These are phyloP conservation scores for Claviceps monticola DNA, from an alignment of 2,329 filamentous ascomycete species.

Conservation along the genomic window DNA sequence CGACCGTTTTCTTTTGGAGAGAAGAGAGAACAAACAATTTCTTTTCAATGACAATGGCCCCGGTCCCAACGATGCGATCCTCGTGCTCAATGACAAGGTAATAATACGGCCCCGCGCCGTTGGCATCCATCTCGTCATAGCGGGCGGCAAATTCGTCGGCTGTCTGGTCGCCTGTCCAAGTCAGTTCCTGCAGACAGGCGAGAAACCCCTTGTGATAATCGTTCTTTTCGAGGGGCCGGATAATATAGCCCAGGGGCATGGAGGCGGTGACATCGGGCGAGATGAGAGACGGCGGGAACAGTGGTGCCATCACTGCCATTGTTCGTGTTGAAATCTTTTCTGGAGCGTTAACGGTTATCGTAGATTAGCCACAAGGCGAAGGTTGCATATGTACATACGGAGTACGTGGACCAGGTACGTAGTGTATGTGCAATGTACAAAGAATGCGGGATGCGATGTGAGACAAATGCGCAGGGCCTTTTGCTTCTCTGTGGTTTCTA, in stretches of 20 bases:
- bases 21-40: slow-evolving; percentile 46
- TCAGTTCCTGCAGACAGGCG: slow-evolving; percentile 61
- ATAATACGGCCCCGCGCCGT: slow-evolving; percentile 43
- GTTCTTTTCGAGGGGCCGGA: slow-evolving; percentile 53
- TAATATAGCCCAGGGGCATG: slow-evolving; percentile 54
- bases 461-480: no score
- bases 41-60: slow-evolving; percentile 62
- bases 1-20: background rate
- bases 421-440: no score
- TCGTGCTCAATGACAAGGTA: slow-evolving; percentile 55
- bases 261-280: slow-evolving; percentile 43
- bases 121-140: slow-evolving; percentile 42
- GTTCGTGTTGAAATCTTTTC: background rate
- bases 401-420: no score
- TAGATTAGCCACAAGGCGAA: no score
- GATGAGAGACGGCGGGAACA: slow-evolving; percentile 56
- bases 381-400: background rate
- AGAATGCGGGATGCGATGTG: no score
- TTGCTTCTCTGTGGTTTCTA: no score
- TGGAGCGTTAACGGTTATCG: no score
- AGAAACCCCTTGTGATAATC: slow-evolving; percentile 63
- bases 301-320: slow-evolving; percentile 14
- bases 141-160: slow-evolving; percentile 52
- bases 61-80: slow-evolving; percentile 55
- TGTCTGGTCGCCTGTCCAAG: slow-evolving; percentile 59